Evolutionary conservation across 108 stramenopile genomes (phyloP).

Genomic region (Phaeodactylum tricornutum): DNA sequence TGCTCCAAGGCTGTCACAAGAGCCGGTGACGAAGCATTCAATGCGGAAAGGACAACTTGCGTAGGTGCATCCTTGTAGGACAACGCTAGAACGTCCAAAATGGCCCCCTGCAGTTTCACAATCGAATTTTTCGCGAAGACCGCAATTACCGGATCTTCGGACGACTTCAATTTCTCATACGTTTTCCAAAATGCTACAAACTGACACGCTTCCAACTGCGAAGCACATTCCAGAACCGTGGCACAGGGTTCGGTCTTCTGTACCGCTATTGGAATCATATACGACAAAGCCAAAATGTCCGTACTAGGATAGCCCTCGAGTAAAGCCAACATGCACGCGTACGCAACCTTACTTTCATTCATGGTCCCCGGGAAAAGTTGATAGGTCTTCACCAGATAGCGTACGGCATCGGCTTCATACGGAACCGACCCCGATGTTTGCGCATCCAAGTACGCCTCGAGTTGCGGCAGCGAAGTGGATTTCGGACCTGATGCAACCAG

Average conservation of each 20-base stretch:
- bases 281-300: constrained; percentile 59
- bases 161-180: constrained; percentile 32
- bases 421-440: constrained; percentile 55
- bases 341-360: constrained; percentile 21
- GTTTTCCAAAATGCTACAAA: constrained; percentile 71
- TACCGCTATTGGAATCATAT: constrained; percentile 59
- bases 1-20: constrained; percentile 22
- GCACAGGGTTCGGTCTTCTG: constrained; percentile 49
- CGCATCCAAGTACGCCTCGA: constrained; percentile 67
- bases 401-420: constrained; percentile 73
- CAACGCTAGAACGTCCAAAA: constrained; percentile 48
- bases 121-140: constrained; percentile 28
- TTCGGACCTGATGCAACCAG: constrained; percentile 14
- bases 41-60: constrained; percentile 28
- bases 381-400: constrained; percentile 64
- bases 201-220: constrained; percentile 59
- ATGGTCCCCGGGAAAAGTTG: constrained; percentile 54
- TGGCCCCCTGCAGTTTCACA: constrained; percentile 30
- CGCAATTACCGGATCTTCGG: constrained; percentile 27
- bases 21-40: constrained; percentile 34
- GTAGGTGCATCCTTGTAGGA: constrained; percentile 58
- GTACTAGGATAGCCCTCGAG: constrained; percentile 47
- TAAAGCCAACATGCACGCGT: constrained; percentile 42
- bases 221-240: constrained; percentile 40
- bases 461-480: constrained; percentile 17